phyloP scores from a whole-genome alignment of 345 rosid species.

The Eucalyptus urophylla region DNA sequence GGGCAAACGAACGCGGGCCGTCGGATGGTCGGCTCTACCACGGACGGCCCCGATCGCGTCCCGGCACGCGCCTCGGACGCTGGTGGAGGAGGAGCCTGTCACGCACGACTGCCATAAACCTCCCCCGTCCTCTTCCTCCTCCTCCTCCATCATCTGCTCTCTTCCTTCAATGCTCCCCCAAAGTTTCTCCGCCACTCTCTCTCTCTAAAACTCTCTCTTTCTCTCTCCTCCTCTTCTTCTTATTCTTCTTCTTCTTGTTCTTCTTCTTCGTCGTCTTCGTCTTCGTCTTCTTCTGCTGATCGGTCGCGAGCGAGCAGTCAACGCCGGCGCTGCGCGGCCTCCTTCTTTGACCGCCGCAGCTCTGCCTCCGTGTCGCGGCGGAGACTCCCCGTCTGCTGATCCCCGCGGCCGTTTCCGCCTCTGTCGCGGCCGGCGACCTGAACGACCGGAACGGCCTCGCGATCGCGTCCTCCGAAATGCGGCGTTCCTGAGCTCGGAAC shows the following conservation, averaged over 20 bases:
- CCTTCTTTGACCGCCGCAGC: neutral
- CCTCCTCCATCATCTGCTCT: neutral
- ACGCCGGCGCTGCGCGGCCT: neutral
- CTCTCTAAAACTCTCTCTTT: neutral
- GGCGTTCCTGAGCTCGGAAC: neutral
- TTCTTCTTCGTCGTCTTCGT: neutral
- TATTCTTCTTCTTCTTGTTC: neutral
- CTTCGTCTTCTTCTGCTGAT: neutral
- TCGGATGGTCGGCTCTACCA: neutral
- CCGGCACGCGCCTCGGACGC: neutral
- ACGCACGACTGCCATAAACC: neutral
- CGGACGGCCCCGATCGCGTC: neutral
- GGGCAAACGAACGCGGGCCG: neutral
- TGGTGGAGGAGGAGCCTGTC: neutral
- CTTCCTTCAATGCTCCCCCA: neutral
- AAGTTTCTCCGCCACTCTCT: neutral
- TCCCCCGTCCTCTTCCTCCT: neutral
- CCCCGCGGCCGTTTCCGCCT: neutral
- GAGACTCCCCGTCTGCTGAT: neutral
- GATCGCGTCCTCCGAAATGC: neutral
- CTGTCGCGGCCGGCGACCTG: neutral
- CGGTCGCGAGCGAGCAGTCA: neutral
- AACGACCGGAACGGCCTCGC: neutral
- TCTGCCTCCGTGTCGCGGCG: neutral
- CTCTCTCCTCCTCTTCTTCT: neutral